Conservation (phyloP, 495 filamentous ascomycete genomes). For the Bathelium albidoporum region DNA sequence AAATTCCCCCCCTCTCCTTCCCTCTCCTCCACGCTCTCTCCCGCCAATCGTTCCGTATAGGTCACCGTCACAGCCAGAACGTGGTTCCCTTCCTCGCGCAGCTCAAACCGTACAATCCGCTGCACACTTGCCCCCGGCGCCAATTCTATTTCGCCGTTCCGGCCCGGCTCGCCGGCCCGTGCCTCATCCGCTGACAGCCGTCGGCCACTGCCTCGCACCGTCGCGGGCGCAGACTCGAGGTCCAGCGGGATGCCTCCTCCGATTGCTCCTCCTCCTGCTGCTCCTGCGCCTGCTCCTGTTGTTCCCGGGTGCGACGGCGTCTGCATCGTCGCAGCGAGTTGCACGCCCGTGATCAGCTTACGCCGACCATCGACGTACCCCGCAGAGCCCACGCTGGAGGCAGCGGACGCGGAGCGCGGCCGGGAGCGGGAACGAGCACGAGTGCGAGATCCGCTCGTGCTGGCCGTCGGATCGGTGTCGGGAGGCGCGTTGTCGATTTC, state of each 20-base stretch:
- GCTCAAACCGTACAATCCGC: conserved; percentile 71
- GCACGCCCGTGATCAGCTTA: conserved; percentile 55
- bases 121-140: conserved; percentile 63
- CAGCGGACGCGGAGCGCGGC: conserved; percentile 15
- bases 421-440: conserved; percentile 13
- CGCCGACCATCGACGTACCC: conserved; percentile 14
- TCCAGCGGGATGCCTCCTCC: conserved; percentile 43
- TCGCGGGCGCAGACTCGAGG: conserved; percentile 24
- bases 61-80: conserved; percentile 89
- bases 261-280: too few species aligned
- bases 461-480: conserved; percentile 15
- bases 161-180: conserved; percentile 25
- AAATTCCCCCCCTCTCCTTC: conserved; percentile 35
- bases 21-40: conserved; percentile 18
- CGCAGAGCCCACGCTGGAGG: conserved; percentile 31
- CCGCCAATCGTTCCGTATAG: conserved; percentile 57
- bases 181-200: conserved; percentile 7
- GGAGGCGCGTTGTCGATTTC: conserved; percentile 40
- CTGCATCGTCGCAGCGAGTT: conserved; percentile 88
- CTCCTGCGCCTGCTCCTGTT: too few species aligned
- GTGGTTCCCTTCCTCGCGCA: conserved; percentile 90
- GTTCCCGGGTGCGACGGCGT: conserved; percentile 61
- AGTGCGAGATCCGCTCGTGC: neutral
- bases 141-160: conserved; percentile 41
- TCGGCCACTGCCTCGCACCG: neutral